These are phyloP conservation scores for Solanum hybrid DNA, from an alignment of 305 asterid species.

Conservation along the genomic window DNA sequence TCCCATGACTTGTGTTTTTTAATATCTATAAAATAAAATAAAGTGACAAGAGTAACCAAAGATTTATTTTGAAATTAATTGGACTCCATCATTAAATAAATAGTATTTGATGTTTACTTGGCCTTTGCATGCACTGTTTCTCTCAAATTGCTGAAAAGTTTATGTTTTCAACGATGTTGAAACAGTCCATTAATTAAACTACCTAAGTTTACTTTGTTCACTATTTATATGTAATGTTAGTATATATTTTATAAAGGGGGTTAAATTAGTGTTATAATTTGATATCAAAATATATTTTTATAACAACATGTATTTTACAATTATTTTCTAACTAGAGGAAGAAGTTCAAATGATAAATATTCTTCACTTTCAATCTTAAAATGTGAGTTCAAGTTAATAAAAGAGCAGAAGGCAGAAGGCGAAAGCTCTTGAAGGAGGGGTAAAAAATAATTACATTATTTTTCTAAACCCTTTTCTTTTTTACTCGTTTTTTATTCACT, in stretches of 20 bases:
- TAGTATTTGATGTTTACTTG: conserved; percentile 12
- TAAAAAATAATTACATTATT: too few relatives aligned
- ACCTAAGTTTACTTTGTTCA: not conserved
- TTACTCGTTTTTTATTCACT: not conserved
- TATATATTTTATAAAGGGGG: not conserved
- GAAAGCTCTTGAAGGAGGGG: too few relatives aligned
- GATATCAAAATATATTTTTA: not conserved
- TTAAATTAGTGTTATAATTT: not conserved
- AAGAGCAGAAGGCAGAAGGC: too few relatives aligned
- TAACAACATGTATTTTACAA: not conserved
- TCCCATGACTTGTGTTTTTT: conserved; percentile 25
- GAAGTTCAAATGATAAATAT: not conserved
- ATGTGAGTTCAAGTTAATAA: too few relatives aligned
- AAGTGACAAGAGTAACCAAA: conserved; percentile 21
- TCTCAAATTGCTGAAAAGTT: conserved; percentile 9
- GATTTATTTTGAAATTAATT: conserved; percentile 46
- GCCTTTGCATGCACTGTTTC: conserved; percentile 9
- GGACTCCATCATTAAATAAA: conserved; percentile 21
- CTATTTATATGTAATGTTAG: not conserved
- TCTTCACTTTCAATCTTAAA: not conserved
- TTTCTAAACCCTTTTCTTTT: too few relatives aligned
- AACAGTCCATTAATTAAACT: conserved; percentile 13
- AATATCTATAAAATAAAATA: conserved; percentile 15
- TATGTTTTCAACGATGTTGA: conserved; percentile 18
- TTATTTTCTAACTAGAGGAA: too few relatives aligned